Evolutionary conservation across 2,329 filamentous ascomycete species (phyloP).

Genomic region (Fusarium phyllophilum): DNA sequence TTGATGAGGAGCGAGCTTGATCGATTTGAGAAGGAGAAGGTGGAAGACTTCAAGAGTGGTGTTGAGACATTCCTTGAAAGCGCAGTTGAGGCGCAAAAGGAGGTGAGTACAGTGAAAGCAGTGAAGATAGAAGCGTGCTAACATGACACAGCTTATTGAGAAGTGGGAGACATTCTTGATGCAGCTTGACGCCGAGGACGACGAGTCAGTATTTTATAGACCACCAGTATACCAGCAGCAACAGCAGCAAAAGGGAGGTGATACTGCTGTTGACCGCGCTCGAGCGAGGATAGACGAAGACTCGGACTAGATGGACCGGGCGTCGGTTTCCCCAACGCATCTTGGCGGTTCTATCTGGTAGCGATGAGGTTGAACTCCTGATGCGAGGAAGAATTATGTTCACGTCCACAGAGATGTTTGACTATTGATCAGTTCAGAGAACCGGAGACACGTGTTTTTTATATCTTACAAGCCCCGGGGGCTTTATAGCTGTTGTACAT

Average conservation of each 20-base stretch:
- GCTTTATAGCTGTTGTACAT: slow-evolving; percentile 49
- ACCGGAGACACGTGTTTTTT: slow-evolving; percentile 45
- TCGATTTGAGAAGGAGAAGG: slow-evolving; percentile 95
- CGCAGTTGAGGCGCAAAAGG: slow-evolving; percentile 97
- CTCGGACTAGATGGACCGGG: slow-evolving; percentile 59
- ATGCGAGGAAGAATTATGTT: slow-evolving; percentile 15
- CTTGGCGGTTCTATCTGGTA: slow-evolving; percentile 26
- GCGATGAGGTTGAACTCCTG: slow-evolving; percentile 8
- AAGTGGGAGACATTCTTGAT: slow-evolving; percentile 99
- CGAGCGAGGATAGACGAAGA: slow-evolving; percentile 69
- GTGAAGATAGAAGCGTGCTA: slow-evolving; percentile 15
- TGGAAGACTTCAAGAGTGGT: slow-evolving; percentile 98
- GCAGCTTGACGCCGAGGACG: slow-evolving; percentile 94
- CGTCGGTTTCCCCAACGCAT: slow-evolving; percentile 7
- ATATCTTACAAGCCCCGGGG: slow-evolving; percentile 51
- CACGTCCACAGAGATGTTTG: slow-evolving; percentile 22
- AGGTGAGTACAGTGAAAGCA: slow-evolving; percentile 67
- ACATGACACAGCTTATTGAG: slow-evolving; percentile 70
- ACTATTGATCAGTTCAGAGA: slow-evolving; percentile 37
- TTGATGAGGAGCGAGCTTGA: slow-evolving; percentile 92
- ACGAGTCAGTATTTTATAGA: slow-evolving; percentile 75
- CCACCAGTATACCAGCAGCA: slow-evolving; percentile 67
- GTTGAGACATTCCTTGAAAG: slow-evolving; percentile 98
- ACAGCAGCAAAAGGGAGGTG: slow-evolving; percentile 59
- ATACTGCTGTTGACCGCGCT: slow-evolving; percentile 70